Evolutionary conservation across 1,139 yeast species (phyloP), one percentile per base, ranked within the genome.

Genomic region (Eremothecium cymbalariae): DNA sequence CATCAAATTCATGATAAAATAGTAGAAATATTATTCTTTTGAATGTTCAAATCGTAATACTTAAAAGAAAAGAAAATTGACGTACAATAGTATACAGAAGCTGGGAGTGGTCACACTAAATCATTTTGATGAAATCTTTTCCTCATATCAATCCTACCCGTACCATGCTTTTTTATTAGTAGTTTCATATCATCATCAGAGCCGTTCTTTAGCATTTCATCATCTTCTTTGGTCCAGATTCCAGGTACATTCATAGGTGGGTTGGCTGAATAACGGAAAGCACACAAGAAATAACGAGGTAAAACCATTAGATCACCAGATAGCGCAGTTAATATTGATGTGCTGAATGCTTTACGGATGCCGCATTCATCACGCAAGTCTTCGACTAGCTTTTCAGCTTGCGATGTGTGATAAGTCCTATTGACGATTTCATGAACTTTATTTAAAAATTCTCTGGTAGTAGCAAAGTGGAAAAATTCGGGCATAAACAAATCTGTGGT

Each of bases 161-260:
- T 32, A 19, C 67, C 67, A 40, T 64, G 68, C 36, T 63, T 52
- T 39, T 52, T 54, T 13, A 47, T 49, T 36, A 64, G 39, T 29
- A 46, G 41, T 25, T 53, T 54, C 33, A 61, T 27, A 22, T 59
- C 60, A 4, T 55, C 60, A 16, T 49, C 55, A 26, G 51, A 53
- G 18, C 51, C 53, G 11, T 51, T 39, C 38, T 52, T 56, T 31
- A 62, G 40, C 42, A 54, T 49, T 12, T 48, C 56, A 41, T 70
- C 74, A 52, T 69, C 71, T 31, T 64, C 67, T 22, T 61, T 55
- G 1, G 73, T 68, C 73, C 74, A 70, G 33, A 69, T 65, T 25
- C 74, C 74, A 12, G 67, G 60, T 14, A 63, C 62, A 35, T 66
- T 54, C 34, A 52, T 46, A 37, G 72, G 68, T 2, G 70, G 68